Evolutionary conservation across 257 asterid genomes (phyloP).

Genomic region (Solanum lycopersicoides): DNA sequence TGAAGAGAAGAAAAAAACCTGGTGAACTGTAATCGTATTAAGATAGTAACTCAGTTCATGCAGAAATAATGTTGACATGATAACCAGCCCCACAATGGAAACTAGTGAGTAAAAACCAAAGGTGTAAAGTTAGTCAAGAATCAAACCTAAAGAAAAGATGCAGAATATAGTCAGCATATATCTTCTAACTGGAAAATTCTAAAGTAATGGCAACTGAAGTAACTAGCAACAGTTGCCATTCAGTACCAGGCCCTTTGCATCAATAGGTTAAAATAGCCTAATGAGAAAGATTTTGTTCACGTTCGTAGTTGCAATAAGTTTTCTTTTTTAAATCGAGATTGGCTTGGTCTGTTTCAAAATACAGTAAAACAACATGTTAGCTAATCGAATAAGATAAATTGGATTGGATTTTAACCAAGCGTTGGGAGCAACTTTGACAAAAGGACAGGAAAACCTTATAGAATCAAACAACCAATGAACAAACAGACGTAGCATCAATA

Average conservation of each 20-base stretch:
- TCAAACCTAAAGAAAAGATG: neutral
- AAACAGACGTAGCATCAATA: neutral
- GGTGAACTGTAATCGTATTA: constrained; percentile 69
- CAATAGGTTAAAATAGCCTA: neutral
- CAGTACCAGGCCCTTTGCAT: neutral
- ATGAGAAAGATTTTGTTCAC: neutral
- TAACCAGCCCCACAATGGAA: constrained; percentile 72
- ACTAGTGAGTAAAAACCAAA: constrained; percentile 25
- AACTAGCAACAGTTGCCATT: neutral
- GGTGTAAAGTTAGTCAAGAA: constrained; percentile 18
- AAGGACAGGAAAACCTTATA: neutral
- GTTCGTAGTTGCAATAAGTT: neutral
- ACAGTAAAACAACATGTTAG: neutral
- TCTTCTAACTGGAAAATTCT: neutral
- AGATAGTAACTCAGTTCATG: constrained; percentile 90
- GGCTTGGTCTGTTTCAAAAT: neutral
- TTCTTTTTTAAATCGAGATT: neutral
- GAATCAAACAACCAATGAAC: neutral
- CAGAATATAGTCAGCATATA: neutral
- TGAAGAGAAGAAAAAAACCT: constrained; percentile 41
- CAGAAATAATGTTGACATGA: constrained; percentile 85
- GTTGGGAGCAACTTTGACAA: neutral
- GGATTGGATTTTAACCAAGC: neutral
- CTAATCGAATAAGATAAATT: neutral
- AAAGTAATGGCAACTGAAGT: neutral